These are phyloP conservation scores for Arthrobotrys sphaeroides DNA, from an alignment of 2,329 filamentous ascomycete genomes.

Conservation along the genomic window DNA sequence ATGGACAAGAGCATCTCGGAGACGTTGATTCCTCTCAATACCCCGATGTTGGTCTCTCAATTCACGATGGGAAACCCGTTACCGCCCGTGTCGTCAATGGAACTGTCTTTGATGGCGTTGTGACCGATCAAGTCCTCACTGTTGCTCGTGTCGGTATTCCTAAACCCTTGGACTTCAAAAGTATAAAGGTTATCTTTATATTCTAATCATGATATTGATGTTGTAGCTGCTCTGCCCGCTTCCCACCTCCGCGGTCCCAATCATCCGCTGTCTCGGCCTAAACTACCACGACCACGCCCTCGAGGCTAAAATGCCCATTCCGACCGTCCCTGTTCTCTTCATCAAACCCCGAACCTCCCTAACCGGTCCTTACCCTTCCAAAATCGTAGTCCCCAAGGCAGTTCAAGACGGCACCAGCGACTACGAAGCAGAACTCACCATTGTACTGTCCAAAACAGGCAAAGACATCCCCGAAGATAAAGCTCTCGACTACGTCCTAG, in stretches of 20 bases:
- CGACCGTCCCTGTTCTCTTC: conserved; percentile 77
- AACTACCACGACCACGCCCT: conserved; percentile 78
- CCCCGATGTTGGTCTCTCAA: conserved; percentile 61
- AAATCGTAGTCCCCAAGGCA: conserved; percentile 71
- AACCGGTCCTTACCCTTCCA: conserved; percentile 64
- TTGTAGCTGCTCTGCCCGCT: conserved; percentile 38
- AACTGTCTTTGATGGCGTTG: conserved; percentile 60
- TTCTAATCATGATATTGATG: not conserved
- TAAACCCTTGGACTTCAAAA: not conserved
- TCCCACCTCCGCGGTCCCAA: conserved; percentile 59
- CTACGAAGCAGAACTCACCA: conserved; percentile 82
- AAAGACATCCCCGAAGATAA: conserved; percentile 71
- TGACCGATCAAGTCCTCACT: conserved; percentile 59
- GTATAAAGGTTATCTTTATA: not conserved
- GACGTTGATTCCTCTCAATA: conserved; percentile 60
- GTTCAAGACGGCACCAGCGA: conserved; percentile 76
- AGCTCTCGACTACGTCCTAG: conserved; percentile 77
- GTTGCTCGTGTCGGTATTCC: conserved; percentile 56
- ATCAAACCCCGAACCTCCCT: conserved; percentile 75
- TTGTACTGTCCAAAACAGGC: conserved; percentile 75
- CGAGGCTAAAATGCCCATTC: conserved; percentile 74
- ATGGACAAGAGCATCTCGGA: conserved; percentile 62
- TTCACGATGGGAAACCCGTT: conserved; percentile 59
- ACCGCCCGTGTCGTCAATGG: conserved; percentile 60
- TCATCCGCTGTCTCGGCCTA: conserved; percentile 74